Evolutionary conservation across 768 basidiomycete species (phyloP), one percentile per base, ranked within the genome.

Genomic region (Mycena capillaripes): DNA sequence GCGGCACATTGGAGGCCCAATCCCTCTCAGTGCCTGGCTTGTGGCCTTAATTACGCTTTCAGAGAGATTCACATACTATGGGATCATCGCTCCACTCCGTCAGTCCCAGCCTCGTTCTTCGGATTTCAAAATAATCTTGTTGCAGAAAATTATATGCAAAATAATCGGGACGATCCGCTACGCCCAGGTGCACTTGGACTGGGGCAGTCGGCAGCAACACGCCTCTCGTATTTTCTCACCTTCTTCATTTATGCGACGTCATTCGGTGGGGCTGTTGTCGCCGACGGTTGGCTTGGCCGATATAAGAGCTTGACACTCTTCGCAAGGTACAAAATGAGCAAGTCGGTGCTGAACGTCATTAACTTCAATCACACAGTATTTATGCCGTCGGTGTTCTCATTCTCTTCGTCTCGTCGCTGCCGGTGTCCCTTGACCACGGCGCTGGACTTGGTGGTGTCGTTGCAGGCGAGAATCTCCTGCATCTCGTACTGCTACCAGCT

Each of bases 101-200:
- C 6, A 17, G 62, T 52, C 16, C 16, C 30, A 19, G 2, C 16
- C 7, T 34, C 30, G 1, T 52, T 27, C 32, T 60, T 19, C 25
- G 19, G 9, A 4, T 10, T 16, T 2, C 10, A 25, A 29, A 36
- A 38, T 55, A 5, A 66, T 2, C 17, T 32, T 27, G 2, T 7
- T 9, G 9, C 59, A 72, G 65, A 72, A 56, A 72, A 72, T 14
- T 72, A 72, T 30, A 67, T 67, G 25, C 65, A 72, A 44, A 72
- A 72, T 25, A 17, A 1, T 12, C 58, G 71, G 7, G 52, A 67
- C 44, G 65, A 72, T 38, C 65, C 71, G 0, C 52, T 72, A 4
- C 71, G 59, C 12, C 71, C 59, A 16, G 71, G 71, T 11, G 71
- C 71, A 11, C 60, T 72, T 1, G 71, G 71, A 19, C 60, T 67